Percentiles rank a stretch among this genome's conserved stretches.
phyloP scores from a whole-genome alignment of 2,329 filamentous ascomycete genomes.

The Exophiala sp. region DNA sequence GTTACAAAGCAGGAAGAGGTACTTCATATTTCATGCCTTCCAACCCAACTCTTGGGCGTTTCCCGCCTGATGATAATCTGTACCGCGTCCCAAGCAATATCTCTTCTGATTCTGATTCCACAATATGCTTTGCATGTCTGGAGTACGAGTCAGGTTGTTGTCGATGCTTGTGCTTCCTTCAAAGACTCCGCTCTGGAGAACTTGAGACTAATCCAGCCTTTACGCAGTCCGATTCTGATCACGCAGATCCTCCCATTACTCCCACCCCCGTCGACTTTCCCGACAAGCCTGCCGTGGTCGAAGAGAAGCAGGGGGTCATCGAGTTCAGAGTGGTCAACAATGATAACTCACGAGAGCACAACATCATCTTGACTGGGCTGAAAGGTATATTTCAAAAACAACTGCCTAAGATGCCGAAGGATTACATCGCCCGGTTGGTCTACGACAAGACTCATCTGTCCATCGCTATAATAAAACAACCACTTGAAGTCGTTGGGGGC shows the following conservation, averaged over 20 bases:
- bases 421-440: slow-evolving; percentile 95
- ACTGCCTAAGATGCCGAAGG: slow-evolving; percentile 97
- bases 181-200: not conserved
- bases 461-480: slow-evolving; percentile 96
- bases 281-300: slow-evolving; percentile 89
- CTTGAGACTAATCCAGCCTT: slow-evolving; percentile 4
- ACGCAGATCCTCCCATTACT: slow-evolving; percentile 47
- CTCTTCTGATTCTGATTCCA: slow-evolving; percentile 9
- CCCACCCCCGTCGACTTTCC: slow-evolving; percentile 76
- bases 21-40: slow-evolving; percentile 1
- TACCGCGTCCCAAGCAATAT: slow-evolving; percentile 12
- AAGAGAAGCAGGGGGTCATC: slow-evolving; percentile 91
- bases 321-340: slow-evolving; percentile 99
- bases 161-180: not conserved
- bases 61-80: slow-evolving; percentile 10
- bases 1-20: slow-evolving; percentile 22
- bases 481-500: slow-evolving; percentile 85
- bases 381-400: slow-evolving; percentile 99
- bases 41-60: slow-evolving; percentile 1
- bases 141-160: not conserved
- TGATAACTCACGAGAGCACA: slow-evolving; percentile 79
- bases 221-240: slow-evolving; percentile 36
- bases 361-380: slow-evolving; percentile 89
- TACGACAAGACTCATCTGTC: slow-evolving; percentile 96
- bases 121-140: slow-evolving; percentile 1